Base-by-base conservation (phyloP, 148 eudicot species). In the Chenopodium album region DNA sequence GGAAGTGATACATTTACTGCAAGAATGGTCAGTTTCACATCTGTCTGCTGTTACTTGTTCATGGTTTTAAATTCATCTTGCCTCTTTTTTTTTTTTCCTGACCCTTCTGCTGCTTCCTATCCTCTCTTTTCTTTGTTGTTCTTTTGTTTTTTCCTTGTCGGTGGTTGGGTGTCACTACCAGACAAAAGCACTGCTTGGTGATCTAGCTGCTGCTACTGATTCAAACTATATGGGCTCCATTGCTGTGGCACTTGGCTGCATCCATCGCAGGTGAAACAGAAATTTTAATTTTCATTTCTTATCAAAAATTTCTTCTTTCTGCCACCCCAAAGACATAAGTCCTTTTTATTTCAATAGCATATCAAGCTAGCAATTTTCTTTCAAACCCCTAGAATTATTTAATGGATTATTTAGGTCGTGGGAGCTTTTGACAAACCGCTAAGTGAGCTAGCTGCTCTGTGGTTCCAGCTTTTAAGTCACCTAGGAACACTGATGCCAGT, bases 181-280 rank as follows among this genome's bases (percentile, higher is more conserved):
- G 99, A 89, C 94, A 71, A 91, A 87, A 81, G 85, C 85, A 68
- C 94, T 94, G 78, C 94, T 90, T 80, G 90, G 91, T 79, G 99
- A 96, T 88, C 86, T 88, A 66, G 88, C 86, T 52, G 87, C 89
- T 76, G 82, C 84, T 71, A 81, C 85, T 72, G 99, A 94, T 89
- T 79, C 92, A 64, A 70, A 84, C 85, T 89, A 88, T 87, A 89
- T 98, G 73, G 99, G 99, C 56, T 94, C 99, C 60, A 80, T 92
- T 81, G 91, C 97, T 76, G 85, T 96, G 79, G 92, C 98, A 56
- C 97, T 96, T 88, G 99, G 99, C 81, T 94, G 97, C 84, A 96
- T 94, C 76, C 99, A 96, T 85, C 92, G 91, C 90, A 91, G 99
- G 99, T 94, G 82, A 86, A 20, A 73, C 54, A 64, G 31, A 81